Evolutionary conservation across 768 basidiomycete species (phyloP).

Genomic region (Xerocomellus intermedius): DNA sequence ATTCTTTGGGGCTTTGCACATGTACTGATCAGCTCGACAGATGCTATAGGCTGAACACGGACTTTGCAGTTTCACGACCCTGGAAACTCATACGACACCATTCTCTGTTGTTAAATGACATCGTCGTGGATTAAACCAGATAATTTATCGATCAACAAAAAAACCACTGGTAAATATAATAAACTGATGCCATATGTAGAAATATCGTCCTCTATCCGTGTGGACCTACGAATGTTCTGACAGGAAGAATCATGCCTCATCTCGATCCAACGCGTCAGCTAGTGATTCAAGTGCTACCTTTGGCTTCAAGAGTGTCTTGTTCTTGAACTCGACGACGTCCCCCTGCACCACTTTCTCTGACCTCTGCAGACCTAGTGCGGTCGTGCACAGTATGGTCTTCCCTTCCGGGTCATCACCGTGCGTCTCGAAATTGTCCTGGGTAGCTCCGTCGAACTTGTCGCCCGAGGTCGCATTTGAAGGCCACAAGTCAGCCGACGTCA

Average conservation of each 20-base stretch:
- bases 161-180: slow-evolving; percentile 27
- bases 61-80: not conserved
- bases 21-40: slow-evolving; percentile 3
- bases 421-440: slow-evolving; percentile 49
- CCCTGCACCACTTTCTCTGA: slow-evolving; percentile 38
- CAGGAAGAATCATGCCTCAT: slow-evolving; percentile 15
- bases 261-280: slow-evolving; percentile 30
- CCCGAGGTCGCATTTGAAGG: slow-evolving; percentile 45
- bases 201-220: not conserved
- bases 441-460: slow-evolving; percentile 36
- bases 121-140: slow-evolving; percentile 4
- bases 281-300: slow-evolving; percentile 48
- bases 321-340: slow-evolving; percentile 46
- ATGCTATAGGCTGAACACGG: not conserved
- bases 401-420: slow-evolving; percentile 8
- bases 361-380: slow-evolving; percentile 50
- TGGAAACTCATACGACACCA: not conserved
- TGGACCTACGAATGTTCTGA: not conserved
- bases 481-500: slow-evolving; percentile 57
- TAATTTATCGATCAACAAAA: slow-evolving; percentile 26
- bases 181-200: slow-evolving; percentile 18
- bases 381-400: slow-evolving; percentile 50
- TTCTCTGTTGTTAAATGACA: slow-evolving; percentile 6
- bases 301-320: slow-evolving; percentile 49
- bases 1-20: not conserved